Evolutionary conservation across 106 monocot genomes (phyloP).

Genomic region (Dendrobium officinale): DNA sequence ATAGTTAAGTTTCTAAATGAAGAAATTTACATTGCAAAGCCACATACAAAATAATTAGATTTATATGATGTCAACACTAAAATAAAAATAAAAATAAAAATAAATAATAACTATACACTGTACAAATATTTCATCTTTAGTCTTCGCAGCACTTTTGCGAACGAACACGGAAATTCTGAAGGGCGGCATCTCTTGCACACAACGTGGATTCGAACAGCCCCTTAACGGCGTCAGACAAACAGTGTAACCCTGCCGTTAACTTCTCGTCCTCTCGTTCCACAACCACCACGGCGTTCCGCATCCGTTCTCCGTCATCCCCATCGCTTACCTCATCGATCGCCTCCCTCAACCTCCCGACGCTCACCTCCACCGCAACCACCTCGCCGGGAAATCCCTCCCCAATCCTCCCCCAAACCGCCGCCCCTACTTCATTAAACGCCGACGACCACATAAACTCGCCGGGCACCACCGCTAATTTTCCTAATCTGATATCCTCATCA

Average conservation of each 20-base stretch:
- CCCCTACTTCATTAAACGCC: slow-evolving; percentile 29
- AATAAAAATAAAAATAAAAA: too few species aligned
- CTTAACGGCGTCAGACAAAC: slow-evolving; percentile 29
- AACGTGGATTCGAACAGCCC: slow-evolving; percentile 41
- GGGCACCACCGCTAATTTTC: slow-evolving; percentile 5
- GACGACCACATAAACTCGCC: slow-evolving; percentile 38
- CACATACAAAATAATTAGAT: too few species aligned
- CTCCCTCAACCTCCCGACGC: slow-evolving; percentile 12
- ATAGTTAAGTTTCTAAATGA: too few species aligned
- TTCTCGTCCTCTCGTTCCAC: slow-evolving; percentile 27
- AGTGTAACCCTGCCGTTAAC: slow-evolving; percentile 35
- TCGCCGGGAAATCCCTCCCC: slow-evolving; percentile 10
- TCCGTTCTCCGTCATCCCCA: neutral
- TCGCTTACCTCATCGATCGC: slow-evolving; percentile 8
- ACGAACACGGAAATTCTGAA: slow-evolving; percentile 27
- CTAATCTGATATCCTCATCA: neutral
- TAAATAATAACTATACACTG: too few species aligned
- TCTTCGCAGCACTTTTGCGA: too few species aligned
- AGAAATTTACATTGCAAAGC: too few species aligned
- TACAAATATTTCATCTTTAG: too few species aligned
- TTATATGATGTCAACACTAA: too few species aligned
- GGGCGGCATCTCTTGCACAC: slow-evolving; percentile 28
- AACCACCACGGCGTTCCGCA: slow-evolving; percentile 10
- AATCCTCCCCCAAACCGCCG: slow-evolving; percentile 9
- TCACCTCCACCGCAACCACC: slow-evolving; percentile 21